A percentile compares a stretch with the other conserved stretches of the same genome.
Conservation (phyloP, 371 early-diverging fungal species). For the Mortierella sp. region DNA sequence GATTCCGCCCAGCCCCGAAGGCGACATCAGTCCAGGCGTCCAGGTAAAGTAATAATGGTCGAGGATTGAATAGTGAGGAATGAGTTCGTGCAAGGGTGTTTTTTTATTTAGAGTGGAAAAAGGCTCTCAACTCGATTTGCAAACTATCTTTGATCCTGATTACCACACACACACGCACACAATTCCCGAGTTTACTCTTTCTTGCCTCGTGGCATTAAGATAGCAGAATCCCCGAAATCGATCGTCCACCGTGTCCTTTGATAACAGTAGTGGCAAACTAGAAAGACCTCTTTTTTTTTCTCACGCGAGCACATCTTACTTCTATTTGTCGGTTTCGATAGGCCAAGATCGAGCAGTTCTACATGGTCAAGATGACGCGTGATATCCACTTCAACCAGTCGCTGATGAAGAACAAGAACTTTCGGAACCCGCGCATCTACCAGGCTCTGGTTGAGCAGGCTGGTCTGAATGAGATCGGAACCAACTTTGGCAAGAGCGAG, state of each 20-base stretch:
- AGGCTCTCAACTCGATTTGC: conserved; percentile 2
- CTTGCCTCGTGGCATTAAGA: neutral
- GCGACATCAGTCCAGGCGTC: conserved; percentile 64
- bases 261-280: neutral
- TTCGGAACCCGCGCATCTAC: conserved; percentile 84
- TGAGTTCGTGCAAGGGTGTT: neutral
- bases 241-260: neutral
- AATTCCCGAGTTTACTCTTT: neutral
- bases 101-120: neutral
- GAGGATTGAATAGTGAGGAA: no score
- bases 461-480: conserved; percentile 76
- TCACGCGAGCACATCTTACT: neutral
- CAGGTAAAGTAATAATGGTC: conserved; percentile 62
- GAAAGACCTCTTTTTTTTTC: neutral
- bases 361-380: conserved; percentile 62
- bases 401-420: conserved; percentile 76
- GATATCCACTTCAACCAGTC: conserved; percentile 79
- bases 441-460: conserved; percentile 77
- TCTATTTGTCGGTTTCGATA: conserved; percentile 14
- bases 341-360: conserved; percentile 73
- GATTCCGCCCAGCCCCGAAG: conserved; percentile 62
- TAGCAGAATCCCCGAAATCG: neutral
- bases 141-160: neutral
- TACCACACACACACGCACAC: neutral
- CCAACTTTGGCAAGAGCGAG: conserved; percentile 65